phyloP scores from a whole-genome alignment of 371 early-diverging fungal genomes.

The Mortierella sp. region DNA sequence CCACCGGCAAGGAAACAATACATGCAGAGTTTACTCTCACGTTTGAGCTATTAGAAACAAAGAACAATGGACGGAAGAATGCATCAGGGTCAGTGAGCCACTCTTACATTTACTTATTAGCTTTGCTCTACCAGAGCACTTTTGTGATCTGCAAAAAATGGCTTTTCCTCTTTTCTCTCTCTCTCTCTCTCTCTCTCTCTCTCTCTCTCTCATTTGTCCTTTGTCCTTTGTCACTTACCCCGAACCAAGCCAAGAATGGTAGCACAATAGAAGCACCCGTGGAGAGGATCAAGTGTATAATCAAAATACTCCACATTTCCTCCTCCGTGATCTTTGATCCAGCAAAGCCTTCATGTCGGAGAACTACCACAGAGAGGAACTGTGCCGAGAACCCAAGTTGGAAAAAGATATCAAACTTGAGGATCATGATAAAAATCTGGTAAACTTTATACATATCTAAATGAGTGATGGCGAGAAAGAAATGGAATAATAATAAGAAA shows the following conservation, averaged over 20 bases:
- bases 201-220: too few relatives aligned
- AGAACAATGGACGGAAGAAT: slow-evolving; percentile 19
- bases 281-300: slow-evolving; percentile 76
- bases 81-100: slow-evolving; percentile 38
- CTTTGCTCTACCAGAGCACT: too few relatives aligned
- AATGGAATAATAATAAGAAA: not conserved
- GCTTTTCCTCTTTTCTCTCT: too few relatives aligned
- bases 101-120: too few relatives aligned
- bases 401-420: slow-evolving; percentile 92
- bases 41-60: slow-evolving; percentile 36
- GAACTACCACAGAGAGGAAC: slow-evolving; percentile 82
- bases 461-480: not conserved
- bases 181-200: too few relatives aligned
- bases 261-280: slow-evolving; percentile 78
- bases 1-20: slow-evolving; percentile 44
- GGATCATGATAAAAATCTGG: slow-evolving; percentile 89
- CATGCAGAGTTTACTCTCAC: slow-evolving; percentile 51
- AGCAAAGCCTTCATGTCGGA: slow-evolving; percentile 54
- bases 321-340: slow-evolving; percentile 20
- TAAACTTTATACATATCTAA: slow-evolving; percentile 86
- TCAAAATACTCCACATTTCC: slow-evolving; percentile 20
- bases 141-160: too few relatives aligned
- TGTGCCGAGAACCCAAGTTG: slow-evolving; percentile 88
- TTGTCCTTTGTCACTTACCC: slow-evolving; percentile 76
- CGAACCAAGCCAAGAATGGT: slow-evolving; percentile 82